Evolutionary conservation across 2,329 filamentous ascomycete species (phyloP).

Genomic region (Exophiala dermatitidis): DNA sequence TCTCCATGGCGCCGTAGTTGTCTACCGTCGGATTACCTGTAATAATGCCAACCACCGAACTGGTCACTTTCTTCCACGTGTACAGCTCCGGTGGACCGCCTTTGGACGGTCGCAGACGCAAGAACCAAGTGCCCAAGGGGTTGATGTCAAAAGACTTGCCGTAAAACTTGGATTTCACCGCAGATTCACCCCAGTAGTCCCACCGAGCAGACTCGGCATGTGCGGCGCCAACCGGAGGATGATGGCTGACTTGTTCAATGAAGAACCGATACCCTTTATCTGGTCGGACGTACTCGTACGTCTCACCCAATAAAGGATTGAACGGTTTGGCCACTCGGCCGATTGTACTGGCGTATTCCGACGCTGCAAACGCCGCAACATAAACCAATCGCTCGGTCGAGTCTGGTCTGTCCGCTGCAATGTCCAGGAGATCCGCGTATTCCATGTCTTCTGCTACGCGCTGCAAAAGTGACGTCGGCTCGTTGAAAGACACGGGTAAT

Average conservation of each 20-base stretch:
- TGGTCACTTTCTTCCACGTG: slow-evolving; percentile 98
- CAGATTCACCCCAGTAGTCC: slow-evolving; percentile 95
- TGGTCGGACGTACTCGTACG: slow-evolving; percentile 89
- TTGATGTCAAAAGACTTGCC: slow-evolving; percentile 97
- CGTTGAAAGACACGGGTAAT: slow-evolving; percentile 94
- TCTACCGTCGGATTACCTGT: slow-evolving; percentile 95
- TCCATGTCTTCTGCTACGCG: slow-evolving; percentile 97
- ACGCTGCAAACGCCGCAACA: slow-evolving; percentile 90
- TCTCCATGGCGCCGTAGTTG: slow-evolving; percentile 94
- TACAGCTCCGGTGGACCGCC: slow-evolving; percentile 80
- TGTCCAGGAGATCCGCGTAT: slow-evolving; percentile 85
- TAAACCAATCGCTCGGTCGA: slow-evolving; percentile 90
- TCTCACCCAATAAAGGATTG: slow-evolving; percentile 92
- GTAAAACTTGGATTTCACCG: slow-evolving; percentile 93
- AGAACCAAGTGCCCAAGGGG: slow-evolving; percentile 92
- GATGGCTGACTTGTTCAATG: slow-evolving; percentile 95
- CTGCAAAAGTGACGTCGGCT: slow-evolving; percentile 90
- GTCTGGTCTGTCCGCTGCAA: slow-evolving; percentile 75
- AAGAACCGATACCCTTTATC: slow-evolving; percentile 99
- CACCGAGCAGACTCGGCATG: slow-evolving; percentile 88
- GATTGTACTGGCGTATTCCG: slow-evolving; percentile 94
- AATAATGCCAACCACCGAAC: slow-evolving; percentile 96
- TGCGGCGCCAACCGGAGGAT: slow-evolving; percentile 87
- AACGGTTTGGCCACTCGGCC: slow-evolving; percentile 96
- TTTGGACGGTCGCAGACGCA: slow-evolving; percentile 67